Conservation (phyloP, 2,329 filamentous ascomycete genomes). For the Colletotrichum destructivum region DNA sequence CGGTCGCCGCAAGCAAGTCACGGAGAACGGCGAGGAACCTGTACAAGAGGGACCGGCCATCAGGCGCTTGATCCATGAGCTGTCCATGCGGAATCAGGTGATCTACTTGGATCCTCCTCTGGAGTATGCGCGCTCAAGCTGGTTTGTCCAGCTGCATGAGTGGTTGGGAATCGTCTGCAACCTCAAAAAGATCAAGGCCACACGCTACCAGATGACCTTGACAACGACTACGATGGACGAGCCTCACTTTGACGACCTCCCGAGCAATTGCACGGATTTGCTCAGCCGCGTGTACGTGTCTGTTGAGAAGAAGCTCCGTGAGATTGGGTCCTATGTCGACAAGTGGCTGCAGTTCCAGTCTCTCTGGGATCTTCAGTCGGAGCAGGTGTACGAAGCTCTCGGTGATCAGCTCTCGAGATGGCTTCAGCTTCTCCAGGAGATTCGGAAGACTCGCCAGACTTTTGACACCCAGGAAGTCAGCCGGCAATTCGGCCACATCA, state of each 20-base stretch:
- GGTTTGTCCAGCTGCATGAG: constrained; percentile 92
- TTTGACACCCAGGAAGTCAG: constrained; percentile 98
- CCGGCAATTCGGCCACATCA: constrained; percentile 92
- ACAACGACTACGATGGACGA: constrained; percentile 77
- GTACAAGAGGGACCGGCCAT: constrained; percentile 75
- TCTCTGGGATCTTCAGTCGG: constrained; percentile 96
- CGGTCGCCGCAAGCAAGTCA: constrained; percentile 66
- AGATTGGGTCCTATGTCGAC: constrained; percentile 89
- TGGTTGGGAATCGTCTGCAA: constrained; percentile 96
- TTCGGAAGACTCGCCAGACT: constrained; percentile 93
- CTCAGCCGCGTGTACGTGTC: constrained; percentile 85
- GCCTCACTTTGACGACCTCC: constrained; percentile 85
- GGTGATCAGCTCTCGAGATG: constrained; percentile 93
- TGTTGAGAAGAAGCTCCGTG: constrained; percentile 85
- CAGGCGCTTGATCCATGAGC: constrained; percentile 85
- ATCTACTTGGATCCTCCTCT: constrained; percentile 96
- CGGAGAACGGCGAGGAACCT: constrained; percentile 58
- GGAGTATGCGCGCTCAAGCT: constrained; percentile 91
- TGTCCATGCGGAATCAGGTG: constrained; percentile 98
- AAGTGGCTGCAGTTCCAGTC: constrained; percentile 99
- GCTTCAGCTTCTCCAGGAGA: constrained; percentile 96
- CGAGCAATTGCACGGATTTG: constrained; percentile 84
- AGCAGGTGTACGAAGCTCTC: constrained; percentile 93
- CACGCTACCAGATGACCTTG: constrained; percentile 91
- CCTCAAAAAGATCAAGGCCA: constrained; percentile 93